phyloP scores from a whole-genome alignment of 2,329 filamentous ascomycete genomes.

The Colletotrichum abscissum region DNA sequence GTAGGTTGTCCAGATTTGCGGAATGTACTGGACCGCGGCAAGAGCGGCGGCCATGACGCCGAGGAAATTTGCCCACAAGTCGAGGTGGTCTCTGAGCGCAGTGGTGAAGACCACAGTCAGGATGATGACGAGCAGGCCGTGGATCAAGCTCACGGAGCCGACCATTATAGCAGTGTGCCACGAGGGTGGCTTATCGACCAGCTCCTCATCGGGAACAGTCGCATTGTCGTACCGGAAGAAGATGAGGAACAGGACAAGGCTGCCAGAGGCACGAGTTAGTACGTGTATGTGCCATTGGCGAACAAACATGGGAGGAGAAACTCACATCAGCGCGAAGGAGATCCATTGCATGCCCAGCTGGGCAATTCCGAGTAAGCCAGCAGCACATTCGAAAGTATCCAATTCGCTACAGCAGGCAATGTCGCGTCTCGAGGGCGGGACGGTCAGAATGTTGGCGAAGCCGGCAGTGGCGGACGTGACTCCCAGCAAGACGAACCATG shows the following conservation, averaged over 20 bases:
- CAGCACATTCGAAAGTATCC: slow-evolving; percentile 83
- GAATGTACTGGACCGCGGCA: slow-evolving; percentile 90
- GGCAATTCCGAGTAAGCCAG: slow-evolving; percentile 86
- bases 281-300: background rate
- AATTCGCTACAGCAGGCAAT: slow-evolving; percentile 88
- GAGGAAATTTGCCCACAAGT: slow-evolving; percentile 85
- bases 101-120: slow-evolving; percentile 76
- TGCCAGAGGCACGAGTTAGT: slow-evolving; percentile 49
- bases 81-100: slow-evolving; percentile 71
- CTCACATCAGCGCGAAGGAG: slow-evolving; percentile 92
- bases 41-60: slow-evolving; percentile 83
- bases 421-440: slow-evolving; percentile 85
- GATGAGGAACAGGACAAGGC: slow-evolving; percentile 91
- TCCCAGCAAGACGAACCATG: slow-evolving; percentile 94
- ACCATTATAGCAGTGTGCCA: slow-evolving; percentile 86
- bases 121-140: slow-evolving; percentile 78
- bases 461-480: slow-evolving; percentile 89
- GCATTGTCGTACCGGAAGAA: slow-evolving; percentile 82
- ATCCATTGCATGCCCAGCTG: slow-evolving; percentile 94
- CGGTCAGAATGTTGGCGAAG: slow-evolving; percentile 91
- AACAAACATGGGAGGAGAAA: slow-evolving; percentile 30
- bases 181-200: slow-evolving; percentile 66
- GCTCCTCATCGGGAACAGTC: slow-evolving; percentile 61
- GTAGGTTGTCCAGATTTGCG: slow-evolving; percentile 94
- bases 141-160: slow-evolving; percentile 76